Evolutionary conservation across 2,329 filamentous ascomycete genomes (phyloP), one percentile per base, ranked within the genome.

Genomic region (Trichoderma semiorbis): DNA sequence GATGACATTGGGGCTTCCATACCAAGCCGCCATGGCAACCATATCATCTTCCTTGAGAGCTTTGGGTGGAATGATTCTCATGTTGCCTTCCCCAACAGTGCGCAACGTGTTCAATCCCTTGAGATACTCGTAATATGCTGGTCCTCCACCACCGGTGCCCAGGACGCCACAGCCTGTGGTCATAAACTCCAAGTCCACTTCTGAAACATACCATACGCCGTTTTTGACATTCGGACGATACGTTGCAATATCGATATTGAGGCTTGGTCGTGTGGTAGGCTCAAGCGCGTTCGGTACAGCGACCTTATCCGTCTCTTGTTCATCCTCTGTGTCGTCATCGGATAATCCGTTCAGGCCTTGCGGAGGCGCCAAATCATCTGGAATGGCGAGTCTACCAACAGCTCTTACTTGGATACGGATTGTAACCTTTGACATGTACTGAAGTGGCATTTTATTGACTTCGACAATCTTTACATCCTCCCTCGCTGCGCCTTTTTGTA

Each of bases 11-110:
- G 82, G 82, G 36, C 81, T 83, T 3, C 84, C 84, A 57, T 85
- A 85, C 78, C 83, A 84, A 0, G 83, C 83, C 6, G 0, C 83
- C 83, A 47, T 84, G 82, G 55, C 82, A 82, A 5, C 83, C 78
- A 2, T 78, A 75, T 81, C 83, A 14, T 79, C 75, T 34, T 85
- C 83, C 5, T 78, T 75, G 0, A 85, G 74, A 0, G 77, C 75
- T 6, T 78, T 78, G 0, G 82, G 80, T 0, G 81, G 78, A 2
- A 86, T 78, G 1, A 86, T 79, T 8, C 83, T 77, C 77, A 85
- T 83, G 65, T 79, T 78, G 60, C 80, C 75, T 57, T 75, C 53
- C 1, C 77, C 76, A 0, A 76, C 78, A 18, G 78, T 81, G 18
- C 79, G 76, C 14, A 85, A 75, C 7, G 77, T 76, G 28, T 83